Evolutionary conservation across 352 stramenopile species (phyloP).

Genomic region (Pilasporangium apinafurcum): DNA sequence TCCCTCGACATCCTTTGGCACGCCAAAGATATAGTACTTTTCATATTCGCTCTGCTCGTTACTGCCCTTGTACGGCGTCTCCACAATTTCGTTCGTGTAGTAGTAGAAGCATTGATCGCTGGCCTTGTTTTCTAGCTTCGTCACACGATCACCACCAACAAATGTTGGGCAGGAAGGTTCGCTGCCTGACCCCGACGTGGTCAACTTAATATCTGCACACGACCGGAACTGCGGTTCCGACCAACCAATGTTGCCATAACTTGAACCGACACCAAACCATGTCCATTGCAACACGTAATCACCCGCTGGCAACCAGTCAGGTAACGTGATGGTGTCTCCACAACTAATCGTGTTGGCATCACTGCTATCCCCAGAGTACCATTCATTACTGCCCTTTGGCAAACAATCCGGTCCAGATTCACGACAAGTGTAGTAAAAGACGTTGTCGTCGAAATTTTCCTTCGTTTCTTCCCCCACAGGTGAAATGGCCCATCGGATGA

Average conservation of each 20-base stretch:
- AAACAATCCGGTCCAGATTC: constrained; percentile 32
- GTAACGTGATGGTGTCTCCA: constrained; percentile 38
- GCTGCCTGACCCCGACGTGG: constrained; percentile 16
- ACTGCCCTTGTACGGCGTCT: constrained; percentile 30
- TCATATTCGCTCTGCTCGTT: constrained; percentile 28
- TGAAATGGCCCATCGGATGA: constrained; percentile 44
- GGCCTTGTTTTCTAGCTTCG: constrained; percentile 25
- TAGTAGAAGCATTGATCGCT: constrained; percentile 53
- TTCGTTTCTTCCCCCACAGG: constrained; percentile 19
- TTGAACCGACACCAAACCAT: constrained; percentile 41
- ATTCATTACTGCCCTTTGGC: constrained; percentile 28
- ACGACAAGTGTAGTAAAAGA: constrained; percentile 53
- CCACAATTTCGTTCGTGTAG: constrained; percentile 39
- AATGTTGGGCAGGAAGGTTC: constrained; percentile 36
- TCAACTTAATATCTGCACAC: constrained; percentile 50
- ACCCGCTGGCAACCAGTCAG: constrained; percentile 28
- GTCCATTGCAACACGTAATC: constrained; percentile 61
- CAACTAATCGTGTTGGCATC: constrained; percentile 31
- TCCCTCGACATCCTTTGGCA: constrained; percentile 30
- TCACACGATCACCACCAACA: constrained; percentile 45
- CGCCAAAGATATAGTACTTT: constrained; percentile 39
- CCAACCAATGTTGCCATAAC: constrained; percentile 45
- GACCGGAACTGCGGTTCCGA: constrained; percentile 39
- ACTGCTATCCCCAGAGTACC: constrained; percentile 31
- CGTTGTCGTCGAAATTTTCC: constrained; percentile 34